Evolutionary conservation across 768 basidiomycete species (phyloP), one percentile per base, ranked within the genome.

Genomic region (Ramaria sp.): DNA sequence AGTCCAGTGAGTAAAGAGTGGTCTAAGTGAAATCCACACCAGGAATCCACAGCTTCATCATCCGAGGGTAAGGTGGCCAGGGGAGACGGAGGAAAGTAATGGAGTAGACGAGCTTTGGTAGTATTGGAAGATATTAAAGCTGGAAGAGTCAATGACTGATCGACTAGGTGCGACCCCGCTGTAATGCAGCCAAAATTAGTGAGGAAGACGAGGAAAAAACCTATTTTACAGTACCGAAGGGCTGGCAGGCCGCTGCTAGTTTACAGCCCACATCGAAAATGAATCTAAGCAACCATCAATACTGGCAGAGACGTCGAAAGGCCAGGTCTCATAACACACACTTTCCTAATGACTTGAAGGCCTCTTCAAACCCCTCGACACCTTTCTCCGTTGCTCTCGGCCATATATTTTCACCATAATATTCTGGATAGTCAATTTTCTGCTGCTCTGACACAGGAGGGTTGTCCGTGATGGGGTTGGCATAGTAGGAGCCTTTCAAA

Each of bases 11-110:
- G 69, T 37, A 91, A 67, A 7, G 85, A 85, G 62, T 97, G 92
- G 64, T 99, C 96, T 20, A 92, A 73, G 67, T 98, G 95, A 61
- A 92, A 92, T 16, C 95, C 95, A 70, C 95, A 98, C 81, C 90
- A 93, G 59, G 82, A 88, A 59, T 96, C 91, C 27, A 91, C 69
- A 1, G 82, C 72, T 47, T 82, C 83, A 58, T 84, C 78, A 34
- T 82, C 77, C 3, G 64, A 56, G 0, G 71, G 67, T 5, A 61
- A 58, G 18, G 65, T 58, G 18, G 59, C 61, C 44, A 69, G 74
- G 1, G 75, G 65, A 25, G 75, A 63, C 9, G 83, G 81, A 15
- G 95, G 88, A 62, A 93, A 99, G 67, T 99, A 99, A 64, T 99
- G 95, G n/a, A 99, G 73, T 12, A 99, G 77, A 30, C 96, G 79